Conservation (phyloP, 202 grass and related monocot species). For the Schoenoplectus tabernaemontani region DNA sequence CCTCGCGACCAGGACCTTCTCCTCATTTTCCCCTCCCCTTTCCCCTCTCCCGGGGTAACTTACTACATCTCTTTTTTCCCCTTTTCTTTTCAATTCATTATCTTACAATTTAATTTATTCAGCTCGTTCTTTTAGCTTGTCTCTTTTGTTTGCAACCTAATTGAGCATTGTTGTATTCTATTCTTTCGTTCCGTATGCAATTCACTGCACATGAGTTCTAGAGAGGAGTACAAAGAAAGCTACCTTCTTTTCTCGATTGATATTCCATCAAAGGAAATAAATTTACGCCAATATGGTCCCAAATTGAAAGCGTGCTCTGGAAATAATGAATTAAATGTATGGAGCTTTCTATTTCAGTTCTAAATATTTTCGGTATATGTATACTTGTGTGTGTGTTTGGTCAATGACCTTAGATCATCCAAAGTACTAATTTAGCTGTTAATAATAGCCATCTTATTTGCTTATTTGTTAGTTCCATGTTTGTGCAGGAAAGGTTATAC, state of each 20-base stretch:
- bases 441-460: background rate
- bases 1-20: slow-evolving; percentile 21
- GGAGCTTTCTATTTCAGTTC: background rate
- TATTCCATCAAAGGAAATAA: background rate
- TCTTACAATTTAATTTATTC: background rate
- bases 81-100: background rate
- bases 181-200: background rate
- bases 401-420: background rate
- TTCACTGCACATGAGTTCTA: background rate
- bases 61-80: background rate
- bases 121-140: background rate
- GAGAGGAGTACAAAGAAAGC: background rate
- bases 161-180: too few species aligned
- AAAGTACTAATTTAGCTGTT: background rate
- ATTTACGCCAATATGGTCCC: background rate
- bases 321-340: background rate
- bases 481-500: slow-evolving; percentile 38
- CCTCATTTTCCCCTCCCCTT: slow-evolving; percentile 21
- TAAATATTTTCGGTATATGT: background rate
- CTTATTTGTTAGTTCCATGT: slow-evolving; percentile 7
- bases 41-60: background rate
- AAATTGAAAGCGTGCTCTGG: background rate
- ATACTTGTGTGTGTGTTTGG: background rate
- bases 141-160: background rate
- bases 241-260: background rate